A percentile compares a stretch with the other conserved stretches of the same genome.
Conservation (phyloP, 257 asterid species). For the Solanum ahanhuiri region DNA sequence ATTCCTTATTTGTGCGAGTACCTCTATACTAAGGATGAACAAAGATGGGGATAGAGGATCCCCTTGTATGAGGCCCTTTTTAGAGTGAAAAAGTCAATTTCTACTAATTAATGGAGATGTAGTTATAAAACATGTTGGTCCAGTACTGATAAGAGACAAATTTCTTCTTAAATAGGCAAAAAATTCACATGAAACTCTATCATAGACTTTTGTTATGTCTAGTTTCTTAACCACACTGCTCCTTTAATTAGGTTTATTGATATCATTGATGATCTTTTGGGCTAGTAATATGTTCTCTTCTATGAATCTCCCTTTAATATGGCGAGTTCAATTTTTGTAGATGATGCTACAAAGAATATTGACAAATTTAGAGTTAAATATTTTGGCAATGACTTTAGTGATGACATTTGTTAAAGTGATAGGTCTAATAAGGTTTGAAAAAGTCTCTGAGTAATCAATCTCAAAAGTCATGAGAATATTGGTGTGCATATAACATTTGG, state of each 20-base stretch:
- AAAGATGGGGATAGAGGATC: not conserved
- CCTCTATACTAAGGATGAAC: not conserved
- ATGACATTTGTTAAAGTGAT: no score
- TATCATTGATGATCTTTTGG: not conserved
- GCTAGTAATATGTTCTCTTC: not conserved
- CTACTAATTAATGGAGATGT: not conserved
- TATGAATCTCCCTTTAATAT: not conserved
- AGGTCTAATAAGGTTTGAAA: not conserved
- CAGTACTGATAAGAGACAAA: no score
- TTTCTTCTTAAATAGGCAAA: not conserved
- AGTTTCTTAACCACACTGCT: not conserved
- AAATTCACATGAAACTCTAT: no score
- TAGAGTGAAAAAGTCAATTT: not conserved
- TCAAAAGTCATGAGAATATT: not conserved
- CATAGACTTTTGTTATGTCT: not conserved
- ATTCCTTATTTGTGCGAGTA: not conserved
- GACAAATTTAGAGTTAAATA: not conserved
- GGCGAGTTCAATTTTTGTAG: not conserved
- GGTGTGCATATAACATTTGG: not conserved
- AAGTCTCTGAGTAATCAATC: not conserved
- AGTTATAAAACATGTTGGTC: no score
- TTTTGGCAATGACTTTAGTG: not conserved
- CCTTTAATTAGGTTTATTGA: not conserved
- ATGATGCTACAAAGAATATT: not conserved
- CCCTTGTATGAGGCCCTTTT: not conserved